Conservation (phyloP, 1,284 basidiomycete genomes). For the Ganoderma lingzhi region DNA sequence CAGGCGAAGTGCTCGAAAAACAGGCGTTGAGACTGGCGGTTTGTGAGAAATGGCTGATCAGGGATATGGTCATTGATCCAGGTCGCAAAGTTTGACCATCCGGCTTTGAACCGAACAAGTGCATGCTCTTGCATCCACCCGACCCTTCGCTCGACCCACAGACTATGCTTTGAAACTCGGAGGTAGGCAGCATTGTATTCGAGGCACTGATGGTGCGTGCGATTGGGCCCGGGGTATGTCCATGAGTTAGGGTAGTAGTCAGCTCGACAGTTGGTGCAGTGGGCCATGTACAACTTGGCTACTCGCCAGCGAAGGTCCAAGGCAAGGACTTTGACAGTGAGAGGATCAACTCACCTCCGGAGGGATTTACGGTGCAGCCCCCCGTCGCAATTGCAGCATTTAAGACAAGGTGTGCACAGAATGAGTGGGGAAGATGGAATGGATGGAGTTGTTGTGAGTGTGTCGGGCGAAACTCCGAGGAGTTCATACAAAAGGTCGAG, state of each 20-base stretch:
- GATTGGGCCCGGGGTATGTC: not conserved
- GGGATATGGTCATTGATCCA: not conserved
- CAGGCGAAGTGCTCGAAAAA: not conserved
- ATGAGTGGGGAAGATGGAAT: not conserved
- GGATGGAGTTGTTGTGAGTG: not conserved
- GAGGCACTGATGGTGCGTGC: not conserved
- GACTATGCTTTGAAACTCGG: not conserved
- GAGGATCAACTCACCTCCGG: not conserved
- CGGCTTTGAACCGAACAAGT: not conserved
- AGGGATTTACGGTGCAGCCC: not conserved
- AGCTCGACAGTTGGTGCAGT: not conserved
- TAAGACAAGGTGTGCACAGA: not conserved
- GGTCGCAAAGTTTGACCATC: not conserved
- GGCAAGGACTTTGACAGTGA: not conserved
- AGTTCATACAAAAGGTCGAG: not conserved
- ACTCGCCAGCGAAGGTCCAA: not conserved
- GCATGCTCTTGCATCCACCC: not conserved
- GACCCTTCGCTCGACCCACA: not conserved
- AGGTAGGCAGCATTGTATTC: not conserved
- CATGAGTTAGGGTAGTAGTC: not conserved
- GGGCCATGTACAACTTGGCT: not conserved
- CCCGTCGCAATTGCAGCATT: not conserved
- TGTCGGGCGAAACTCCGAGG: not conserved
- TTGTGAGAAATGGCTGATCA: not conserved
- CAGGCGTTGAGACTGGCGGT: not conserved